phyloP scores from a whole-genome alignment of 176 grass and related monocot species.

The Triticum turgidum region DNA sequence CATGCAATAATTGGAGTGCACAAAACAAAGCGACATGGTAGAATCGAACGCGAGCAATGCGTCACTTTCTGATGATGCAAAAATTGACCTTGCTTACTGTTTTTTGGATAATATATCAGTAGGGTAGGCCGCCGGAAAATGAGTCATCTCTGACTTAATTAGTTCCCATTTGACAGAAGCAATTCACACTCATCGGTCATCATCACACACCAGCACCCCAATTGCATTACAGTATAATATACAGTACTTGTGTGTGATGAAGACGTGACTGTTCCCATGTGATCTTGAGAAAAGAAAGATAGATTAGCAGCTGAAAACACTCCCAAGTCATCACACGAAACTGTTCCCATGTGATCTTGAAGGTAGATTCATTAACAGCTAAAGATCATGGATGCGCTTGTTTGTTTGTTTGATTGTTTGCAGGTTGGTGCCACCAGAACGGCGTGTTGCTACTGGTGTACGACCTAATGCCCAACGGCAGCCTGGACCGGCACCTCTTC shows the following conservation, averaged over 20 bases:
- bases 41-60: not conserved
- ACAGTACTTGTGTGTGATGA: no score
- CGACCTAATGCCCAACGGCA: constrained; percentile 76
- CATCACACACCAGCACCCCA: no score
- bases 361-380: no score
- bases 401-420: not conserved
- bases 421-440: constrained; percentile 81
- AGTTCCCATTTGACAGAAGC: not conserved
- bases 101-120: not conserved
- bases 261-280: no score
- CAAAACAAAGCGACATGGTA: not conserved
- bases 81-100: not conserved
- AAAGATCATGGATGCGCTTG: no score
- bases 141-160: not conserved
- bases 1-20: not conserved
- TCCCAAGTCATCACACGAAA: no score
- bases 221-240: no score
- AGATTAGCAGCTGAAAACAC: no score
- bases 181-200: not conserved
- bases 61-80: not conserved
- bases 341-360: no score
- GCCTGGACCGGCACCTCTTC: constrained; percentile 57
- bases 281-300: no score
- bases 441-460: constrained; percentile 69
- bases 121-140: not conserved